Evolutionary conservation across 768 basidiomycete genomes (phyloP), one percentile per base, ranked within the genome.

Genomic region (Phylloporus arenicola): DNA sequence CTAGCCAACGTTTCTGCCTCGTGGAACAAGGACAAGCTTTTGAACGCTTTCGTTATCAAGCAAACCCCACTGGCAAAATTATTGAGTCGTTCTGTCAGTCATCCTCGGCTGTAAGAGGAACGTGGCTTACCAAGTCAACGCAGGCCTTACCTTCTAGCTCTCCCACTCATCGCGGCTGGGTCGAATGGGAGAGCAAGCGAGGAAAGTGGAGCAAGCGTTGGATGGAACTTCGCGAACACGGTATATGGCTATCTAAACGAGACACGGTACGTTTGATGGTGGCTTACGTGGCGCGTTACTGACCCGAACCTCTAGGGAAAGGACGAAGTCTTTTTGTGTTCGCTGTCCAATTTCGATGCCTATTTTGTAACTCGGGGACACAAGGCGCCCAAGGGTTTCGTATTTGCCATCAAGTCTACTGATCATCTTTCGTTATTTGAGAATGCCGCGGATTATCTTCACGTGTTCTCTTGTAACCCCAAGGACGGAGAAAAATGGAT

Each of bases 171-270:
- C 71, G 76, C 35, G 77, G 86, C 6, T 92, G 83, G 60, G 82
- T 97, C 22, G 89, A 97, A 65, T 88, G 84, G 79, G 91, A 95
- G 72, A 75, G 74, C 40, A 97, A 95, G 70, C 81, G 86, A 52
- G 92, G 92, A 31, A 96, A 96, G 68, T 99, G 95, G 96, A 85
- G 75, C 49, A 97, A 97, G 69, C 80, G 92, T 30, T 94, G 85
- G 82, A 74, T 99, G 63, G 82, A 85, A 59, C 78, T 96, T 22
- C 78, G 89, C 43, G 92, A 94, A 60, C 90, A 94, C 56, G 80
- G 81, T 52, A 63, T 98, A 47, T 95, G 84, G 78, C 64, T 95
- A 33, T 86, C 90, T 27, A 98, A 97, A 70, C 85, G 88, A 16
- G 92, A 96, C 48, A 86, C 81, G 63, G 92, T 93, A 57, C 79